Conservation (phyloP, 441 rosid genomes). For the Erysimum cheiri region DNA sequence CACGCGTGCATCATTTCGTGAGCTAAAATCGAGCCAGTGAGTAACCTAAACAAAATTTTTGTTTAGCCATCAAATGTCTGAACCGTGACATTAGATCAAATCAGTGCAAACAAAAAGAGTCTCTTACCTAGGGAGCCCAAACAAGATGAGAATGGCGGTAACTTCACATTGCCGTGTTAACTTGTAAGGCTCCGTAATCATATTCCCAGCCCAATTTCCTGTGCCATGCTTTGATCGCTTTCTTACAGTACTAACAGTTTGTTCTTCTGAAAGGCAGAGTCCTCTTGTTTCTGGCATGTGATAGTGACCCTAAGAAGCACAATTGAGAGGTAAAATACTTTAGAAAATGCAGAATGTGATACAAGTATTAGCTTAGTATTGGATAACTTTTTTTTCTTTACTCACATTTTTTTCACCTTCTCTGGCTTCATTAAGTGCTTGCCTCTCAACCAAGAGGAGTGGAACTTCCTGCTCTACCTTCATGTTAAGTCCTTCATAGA, state of each 20-base stretch:
- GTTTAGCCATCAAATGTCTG: background rate
- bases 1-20: slow-evolving; percentile 92
- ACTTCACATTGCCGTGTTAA: slow-evolving; percentile 72
- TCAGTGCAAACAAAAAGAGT: slow-evolving; percentile 10
- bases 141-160: slow-evolving; percentile 78
- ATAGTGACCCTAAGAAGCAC: slow-evolving; percentile 66
- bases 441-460: slow-evolving; percentile 73
- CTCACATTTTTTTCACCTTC: slow-evolving; percentile 81
- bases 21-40: slow-evolving; percentile 79
- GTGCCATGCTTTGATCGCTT: slow-evolving; percentile 57
- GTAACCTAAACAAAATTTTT: slow-evolving; percentile 52
- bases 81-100: background rate
- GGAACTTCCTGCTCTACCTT: slow-evolving; percentile 74
- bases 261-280: slow-evolving; percentile 85
- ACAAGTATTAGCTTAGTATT: slow-evolving; percentile 6
- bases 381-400: background rate
- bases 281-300: slow-evolving; percentile 94
- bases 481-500: slow-evolving; percentile 68
- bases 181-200: slow-evolving; percentile 65
- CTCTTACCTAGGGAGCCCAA: slow-evolving; percentile 74
- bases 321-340: slow-evolving; percentile 30
- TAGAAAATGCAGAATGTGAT: background rate
- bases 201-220: slow-evolving; percentile 55
- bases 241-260: slow-evolving; percentile 70
- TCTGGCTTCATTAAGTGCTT: slow-evolving; percentile 78